These are phyloP conservation scores for Colletotrichum tropicale DNA, from an alignment of 2,329 filamentous ascomycete genomes.

Conservation along the genomic window DNA sequence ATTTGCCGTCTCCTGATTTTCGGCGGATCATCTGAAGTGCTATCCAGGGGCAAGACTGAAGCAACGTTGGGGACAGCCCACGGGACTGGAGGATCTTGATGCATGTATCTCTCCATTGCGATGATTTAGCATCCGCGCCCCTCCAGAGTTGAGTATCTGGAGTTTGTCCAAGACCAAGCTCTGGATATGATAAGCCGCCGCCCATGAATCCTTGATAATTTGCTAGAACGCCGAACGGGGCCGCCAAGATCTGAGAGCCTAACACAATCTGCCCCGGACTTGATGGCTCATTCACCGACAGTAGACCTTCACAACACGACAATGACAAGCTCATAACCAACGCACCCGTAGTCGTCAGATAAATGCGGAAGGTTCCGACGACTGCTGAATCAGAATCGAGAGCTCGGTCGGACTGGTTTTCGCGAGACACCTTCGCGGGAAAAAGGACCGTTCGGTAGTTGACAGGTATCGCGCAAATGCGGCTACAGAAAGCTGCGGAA, in stretches of 20 bases:
- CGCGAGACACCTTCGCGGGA: slow-evolving; percentile 13
- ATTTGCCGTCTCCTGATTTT: slow-evolving; percentile 47
- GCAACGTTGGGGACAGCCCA: slow-evolving; percentile 48
- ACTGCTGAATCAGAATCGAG: slow-evolving; percentile 10
- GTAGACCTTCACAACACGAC: slow-evolving; percentile 50
- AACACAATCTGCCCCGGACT: slow-evolving; percentile 42
- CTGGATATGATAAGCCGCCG: slow-evolving; percentile 35
- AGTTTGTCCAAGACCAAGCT: slow-evolving; percentile 49
- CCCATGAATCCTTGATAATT: slow-evolving; percentile 41
- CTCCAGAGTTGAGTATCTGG: slow-evolving; percentile 57
- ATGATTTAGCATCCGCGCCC: slow-evolving; percentile 43
- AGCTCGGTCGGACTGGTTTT: neutral
- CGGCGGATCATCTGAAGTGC: slow-evolving; percentile 53
- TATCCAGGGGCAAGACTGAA: slow-evolving; percentile 54
- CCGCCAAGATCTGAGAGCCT: slow-evolving; percentile 54
- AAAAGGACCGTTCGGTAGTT: slow-evolving; percentile 59
- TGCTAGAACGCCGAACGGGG: slow-evolving; percentile 58
- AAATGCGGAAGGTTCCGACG: slow-evolving; percentile 54
- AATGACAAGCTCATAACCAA: slow-evolving; percentile 56
- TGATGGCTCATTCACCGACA: slow-evolving; percentile 48
- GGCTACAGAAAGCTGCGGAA: slow-evolving; percentile 52
- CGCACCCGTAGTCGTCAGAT: slow-evolving; percentile 60
- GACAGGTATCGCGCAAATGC: slow-evolving; percentile 53
- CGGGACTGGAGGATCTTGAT: slow-evolving; percentile 54
- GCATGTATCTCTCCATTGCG: slow-evolving; percentile 55